Conservation (phyloP, 106 monocot genomes). For the Amphibolis antarctica region DNA sequence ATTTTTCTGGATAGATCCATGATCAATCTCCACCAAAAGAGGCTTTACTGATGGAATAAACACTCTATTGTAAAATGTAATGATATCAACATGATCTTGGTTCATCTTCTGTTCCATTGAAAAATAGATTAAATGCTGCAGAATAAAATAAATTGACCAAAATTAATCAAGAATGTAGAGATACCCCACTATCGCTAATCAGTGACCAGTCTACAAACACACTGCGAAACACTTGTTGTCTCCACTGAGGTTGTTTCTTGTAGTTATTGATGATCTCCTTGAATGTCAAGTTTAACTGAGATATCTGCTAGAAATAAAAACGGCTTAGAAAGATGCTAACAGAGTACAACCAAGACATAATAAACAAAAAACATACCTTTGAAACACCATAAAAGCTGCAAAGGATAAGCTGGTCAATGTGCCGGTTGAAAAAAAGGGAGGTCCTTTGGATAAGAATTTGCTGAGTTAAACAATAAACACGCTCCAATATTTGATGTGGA, state of each 20-base stretch:
- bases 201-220: conserved; percentile 75
- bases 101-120: conserved; percentile 51
- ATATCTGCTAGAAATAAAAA: conserved; percentile 39
- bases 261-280: conserved; percentile 95
- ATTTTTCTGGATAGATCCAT: conserved; percentile 22
- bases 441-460: conserved; percentile 72
- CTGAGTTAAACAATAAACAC: conserved; percentile 64
- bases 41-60: conserved; percentile 92
- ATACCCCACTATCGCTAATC: conserved; percentile 55
- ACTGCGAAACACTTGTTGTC: conserved; percentile 89
- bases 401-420: conserved; percentile 88
- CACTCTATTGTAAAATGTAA: conserved; percentile 89
- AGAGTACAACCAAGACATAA: neutral
- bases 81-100: conserved; percentile 87
- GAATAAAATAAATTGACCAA: neutral
- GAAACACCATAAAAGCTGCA: conserved; percentile 93
- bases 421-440: conserved; percentile 79
- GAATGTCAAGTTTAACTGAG: conserved; percentile 63
- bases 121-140: neutral
- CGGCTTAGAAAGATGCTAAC: neutral
- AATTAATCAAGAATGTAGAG: neutral
- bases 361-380: conserved; percentile 35
- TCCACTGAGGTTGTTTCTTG: conserved; percentile 87
- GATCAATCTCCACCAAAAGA: conserved; percentile 66
- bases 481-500: conserved; percentile 54